These are phyloP conservation scores for Fusarium stilboides DNA, from an alignment of 2,329 filamentous ascomycete species.

Conservation along the genomic window DNA sequence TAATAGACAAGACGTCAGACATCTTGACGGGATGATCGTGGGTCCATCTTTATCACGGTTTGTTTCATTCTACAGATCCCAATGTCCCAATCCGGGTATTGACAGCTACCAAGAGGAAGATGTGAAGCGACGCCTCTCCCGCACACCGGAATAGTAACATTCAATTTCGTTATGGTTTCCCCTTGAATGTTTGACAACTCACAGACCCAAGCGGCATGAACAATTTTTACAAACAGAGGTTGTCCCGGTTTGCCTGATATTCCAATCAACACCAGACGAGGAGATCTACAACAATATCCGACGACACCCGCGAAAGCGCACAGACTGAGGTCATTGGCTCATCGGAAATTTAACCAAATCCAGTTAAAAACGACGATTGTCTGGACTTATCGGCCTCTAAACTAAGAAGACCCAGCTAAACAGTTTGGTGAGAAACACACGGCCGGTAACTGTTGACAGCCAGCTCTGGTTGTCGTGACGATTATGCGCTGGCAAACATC, in stretches of 20 bases:
- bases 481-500: constrained; percentile 35
- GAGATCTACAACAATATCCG: constrained; percentile 43
- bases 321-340: constrained; percentile 38
- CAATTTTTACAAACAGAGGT: constrained; percentile 14
- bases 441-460: constrained; percentile 12
- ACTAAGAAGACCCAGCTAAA: constrained; percentile 12
- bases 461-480: constrained; percentile 47
- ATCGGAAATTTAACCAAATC: constrained; percentile 44
- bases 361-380: constrained; percentile 29
- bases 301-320: constrained; percentile 43
- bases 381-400: constrained; percentile 23
- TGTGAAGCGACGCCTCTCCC: constrained; percentile 17
- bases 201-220: background rate
- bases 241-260: constrained; percentile 12
- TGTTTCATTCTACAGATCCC: constrained; percentile 24
- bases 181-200: background rate
- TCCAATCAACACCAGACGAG: constrained; percentile 20
- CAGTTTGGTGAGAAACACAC: constrained; percentile 20
- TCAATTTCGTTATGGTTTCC: constrained; percentile 9
- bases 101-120: constrained; percentile 7
- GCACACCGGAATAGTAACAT: constrained; percentile 12
- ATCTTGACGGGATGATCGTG: constrained; percentile 20
- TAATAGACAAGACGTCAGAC: constrained; percentile 20
- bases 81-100: constrained; percentile 5
- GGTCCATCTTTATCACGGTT: constrained; percentile 16